phyloP scores from a whole-genome alignment of 2,329 filamentous ascomycete genomes.

The Fusarium dimerum region DNA sequence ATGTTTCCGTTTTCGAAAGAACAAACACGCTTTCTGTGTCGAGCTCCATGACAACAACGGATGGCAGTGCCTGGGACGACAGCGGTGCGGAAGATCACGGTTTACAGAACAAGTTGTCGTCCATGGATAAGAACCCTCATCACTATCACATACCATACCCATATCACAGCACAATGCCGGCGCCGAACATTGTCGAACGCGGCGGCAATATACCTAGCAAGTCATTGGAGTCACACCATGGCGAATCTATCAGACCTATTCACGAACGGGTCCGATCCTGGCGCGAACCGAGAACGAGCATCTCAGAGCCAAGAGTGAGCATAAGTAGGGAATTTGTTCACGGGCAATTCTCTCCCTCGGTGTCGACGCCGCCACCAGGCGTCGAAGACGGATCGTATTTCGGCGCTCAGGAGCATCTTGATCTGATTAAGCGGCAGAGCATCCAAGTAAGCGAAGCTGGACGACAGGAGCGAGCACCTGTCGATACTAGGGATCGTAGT shows the following conservation, averaged over 20 bases:
- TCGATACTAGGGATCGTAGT: neutral
- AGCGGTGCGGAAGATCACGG: slow-evolving; percentile 1
- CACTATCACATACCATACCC: slow-evolving; percentile 22
- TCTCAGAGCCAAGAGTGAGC: slow-evolving; percentile 16
- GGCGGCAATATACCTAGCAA: neutral
- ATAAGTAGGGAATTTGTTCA: slow-evolving; percentile 13
- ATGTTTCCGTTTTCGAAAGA: slow-evolving; percentile 28
- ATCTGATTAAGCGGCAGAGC: neutral
- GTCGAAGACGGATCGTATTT: neutral
- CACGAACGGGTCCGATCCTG: slow-evolving; percentile 14
- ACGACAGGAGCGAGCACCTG: neutral
- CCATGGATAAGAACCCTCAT: slow-evolving; percentile 12
- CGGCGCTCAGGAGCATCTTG: slow-evolving; percentile 5
- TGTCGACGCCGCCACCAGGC: slow-evolving; percentile 1
- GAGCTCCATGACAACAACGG: slow-evolving; percentile 15
- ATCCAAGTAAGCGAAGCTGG: slow-evolving; percentile 2
- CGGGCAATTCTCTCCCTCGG: slow-evolving; percentile 14
- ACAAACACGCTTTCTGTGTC: slow-evolving; percentile 21
- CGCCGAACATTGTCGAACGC: slow-evolving; percentile 5
- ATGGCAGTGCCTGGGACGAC: slow-evolving; percentile 8
- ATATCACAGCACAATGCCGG: slow-evolving; percentile 17
- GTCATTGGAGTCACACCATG: slow-evolving; percentile 1
- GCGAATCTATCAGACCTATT: slow-evolving; percentile 1
- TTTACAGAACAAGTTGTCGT: slow-evolving; percentile 10
- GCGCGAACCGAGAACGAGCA: slow-evolving; percentile 13